phyloP scores from a whole-genome alignment of 23 red algal species.

The Gracilariopsis chorda region DNA sequence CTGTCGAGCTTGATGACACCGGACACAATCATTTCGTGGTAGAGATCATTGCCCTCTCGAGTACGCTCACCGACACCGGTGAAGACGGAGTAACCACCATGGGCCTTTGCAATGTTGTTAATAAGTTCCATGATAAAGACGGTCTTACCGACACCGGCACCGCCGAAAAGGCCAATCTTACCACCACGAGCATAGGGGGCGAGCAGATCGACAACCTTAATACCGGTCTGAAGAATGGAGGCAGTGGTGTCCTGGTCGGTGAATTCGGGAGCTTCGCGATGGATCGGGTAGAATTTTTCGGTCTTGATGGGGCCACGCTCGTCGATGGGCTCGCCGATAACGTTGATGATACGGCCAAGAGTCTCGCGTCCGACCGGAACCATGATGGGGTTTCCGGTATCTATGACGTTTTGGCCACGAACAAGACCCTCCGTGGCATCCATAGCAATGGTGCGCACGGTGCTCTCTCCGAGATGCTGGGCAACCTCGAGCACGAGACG shows the following conservation, averaged over 20 bases:
- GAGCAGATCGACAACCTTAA: constrained; percentile 98
- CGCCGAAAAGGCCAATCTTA: constrained; percentile 99
- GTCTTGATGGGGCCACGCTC: constrained; percentile 96
- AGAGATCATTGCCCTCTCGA: constrained; percentile 99
- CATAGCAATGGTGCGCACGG: constrained; percentile 98
- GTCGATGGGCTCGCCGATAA: constrained; percentile 99
- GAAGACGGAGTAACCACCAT: constrained; percentile 99
- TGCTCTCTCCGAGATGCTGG: constrained; percentile 98
- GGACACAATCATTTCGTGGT: constrained; percentile 99
- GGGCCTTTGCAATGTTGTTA: constrained; percentile 99
- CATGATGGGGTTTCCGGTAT: constrained; percentile 90
- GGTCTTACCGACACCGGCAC: constrained; percentile 99
- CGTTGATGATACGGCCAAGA: constrained; percentile 99
- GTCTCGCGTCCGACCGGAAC: constrained; percentile 97
- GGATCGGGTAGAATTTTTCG: constrained; percentile 97
- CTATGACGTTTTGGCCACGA: constrained; percentile 89
- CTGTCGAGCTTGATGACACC: constrained; percentile 97
- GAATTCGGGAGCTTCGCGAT: constrained; percentile 94
- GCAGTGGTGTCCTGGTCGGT: constrained; percentile 96
- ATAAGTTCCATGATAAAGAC: constrained; percentile 99
- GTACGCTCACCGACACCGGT: constrained; percentile 98
- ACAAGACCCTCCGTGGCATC: constrained; percentile 99
- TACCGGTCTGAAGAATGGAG: constrained; percentile 93
- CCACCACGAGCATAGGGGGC: constrained; percentile 98
- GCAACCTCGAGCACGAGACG: constrained; percentile 98